Conservation (phyloP, 2,329 filamentous ascomycete species). For the Monosporascus sp. region DNA sequence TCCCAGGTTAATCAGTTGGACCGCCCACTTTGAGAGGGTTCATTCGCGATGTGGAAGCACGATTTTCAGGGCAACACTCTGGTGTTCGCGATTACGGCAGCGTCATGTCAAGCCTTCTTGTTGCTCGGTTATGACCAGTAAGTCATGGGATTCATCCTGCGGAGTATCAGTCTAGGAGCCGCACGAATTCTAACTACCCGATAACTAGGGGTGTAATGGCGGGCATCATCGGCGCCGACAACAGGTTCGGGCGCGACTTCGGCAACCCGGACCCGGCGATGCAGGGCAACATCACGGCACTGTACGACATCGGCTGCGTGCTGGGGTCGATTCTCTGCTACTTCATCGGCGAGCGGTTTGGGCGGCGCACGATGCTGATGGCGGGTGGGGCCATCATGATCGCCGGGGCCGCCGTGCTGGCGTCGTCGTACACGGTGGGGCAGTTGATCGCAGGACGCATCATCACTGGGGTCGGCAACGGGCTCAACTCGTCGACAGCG, state of each 20-base stretch:
- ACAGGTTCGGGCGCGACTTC: conserved; percentile 34
- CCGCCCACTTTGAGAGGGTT: background rate
- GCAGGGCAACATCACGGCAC: conserved; percentile 29
- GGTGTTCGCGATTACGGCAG: conserved; percentile 24
- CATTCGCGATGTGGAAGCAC: conserved; percentile 11
- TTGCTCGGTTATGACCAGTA: conserved; percentile 29
- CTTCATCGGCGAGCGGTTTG: conserved; percentile 35
- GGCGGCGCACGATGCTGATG: conserved; percentile 36
- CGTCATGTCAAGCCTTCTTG: conserved; percentile 33
- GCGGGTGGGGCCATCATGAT: conserved; percentile 37
- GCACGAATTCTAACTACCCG: background rate
- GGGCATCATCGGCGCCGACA: conserved; percentile 32
- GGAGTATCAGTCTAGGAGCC: background rate
- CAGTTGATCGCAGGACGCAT: conserved; percentile 42
- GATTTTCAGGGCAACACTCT: conserved; percentile 10
- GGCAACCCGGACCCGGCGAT: conserved; percentile 29
- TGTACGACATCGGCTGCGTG: conserved; percentile 31
- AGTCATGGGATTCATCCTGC: background rate
- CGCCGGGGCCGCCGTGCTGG: conserved; percentile 36
- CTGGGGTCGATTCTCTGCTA: conserved; percentile 25
- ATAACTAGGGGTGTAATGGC: conserved; percentile 23
- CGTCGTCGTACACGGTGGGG: conserved; percentile 30
- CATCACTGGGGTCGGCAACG: conserved; percentile 38
- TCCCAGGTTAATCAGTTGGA: background rate
- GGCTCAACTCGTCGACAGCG: conserved; percentile 34